These are phyloP conservation scores for Logfia minima DNA, from an alignment of 129 eudicot genomes.

Conservation along the genomic window DNA sequence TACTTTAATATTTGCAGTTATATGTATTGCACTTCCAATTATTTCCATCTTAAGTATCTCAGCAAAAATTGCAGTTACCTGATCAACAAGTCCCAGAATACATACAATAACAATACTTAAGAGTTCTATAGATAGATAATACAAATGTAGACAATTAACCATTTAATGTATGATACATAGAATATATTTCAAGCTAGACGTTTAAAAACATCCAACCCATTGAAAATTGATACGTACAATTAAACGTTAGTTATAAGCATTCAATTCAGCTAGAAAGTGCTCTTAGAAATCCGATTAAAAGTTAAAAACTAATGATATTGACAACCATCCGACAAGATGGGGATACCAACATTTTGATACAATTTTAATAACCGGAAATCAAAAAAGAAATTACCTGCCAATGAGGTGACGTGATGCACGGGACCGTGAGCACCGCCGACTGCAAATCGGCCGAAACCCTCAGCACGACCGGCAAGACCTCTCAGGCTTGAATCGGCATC, in stretches of 20 bases:
- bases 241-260: not conserved
- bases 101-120: not conserved
- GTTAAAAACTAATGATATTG: no score
- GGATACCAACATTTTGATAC: not conserved
- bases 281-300: not conserved
- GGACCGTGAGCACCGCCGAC: constrained; percentile 79
- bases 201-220: no score
- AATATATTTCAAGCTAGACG: not conserved
- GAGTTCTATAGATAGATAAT: not conserved
- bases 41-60: no score
- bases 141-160: no score
- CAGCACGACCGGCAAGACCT: constrained; percentile 68
- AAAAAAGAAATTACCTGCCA: constrained; percentile 45
- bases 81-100: not conserved
- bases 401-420: constrained; percentile 51
- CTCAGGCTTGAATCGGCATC: constrained; percentile 59
- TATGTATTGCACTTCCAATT: not conserved
- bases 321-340: not conserved
- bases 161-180: not conserved
- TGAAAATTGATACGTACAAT: not conserved
- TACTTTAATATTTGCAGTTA: not conserved
- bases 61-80: not conserved
- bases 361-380: not conserved
- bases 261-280: not conserved
- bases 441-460: constrained; percentile 77